These are phyloP conservation scores for Myrica gale DNA, from an alignment of 306 rosid species.

Conservation along the genomic window DNA sequence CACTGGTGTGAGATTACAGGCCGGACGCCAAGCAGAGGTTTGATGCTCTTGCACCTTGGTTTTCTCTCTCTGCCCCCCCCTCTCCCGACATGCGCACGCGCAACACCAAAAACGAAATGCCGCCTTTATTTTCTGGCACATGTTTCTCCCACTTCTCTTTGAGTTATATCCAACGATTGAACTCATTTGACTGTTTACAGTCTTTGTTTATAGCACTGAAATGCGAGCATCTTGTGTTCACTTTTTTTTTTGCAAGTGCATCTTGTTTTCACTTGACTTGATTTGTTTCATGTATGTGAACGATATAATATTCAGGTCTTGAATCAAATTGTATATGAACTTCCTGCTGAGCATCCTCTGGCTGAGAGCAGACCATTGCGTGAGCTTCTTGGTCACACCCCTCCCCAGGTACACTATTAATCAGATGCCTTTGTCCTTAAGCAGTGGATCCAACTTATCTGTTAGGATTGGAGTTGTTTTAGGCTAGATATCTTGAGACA, in stretches of 20 bases:
- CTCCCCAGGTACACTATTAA: conserved; percentile 69
- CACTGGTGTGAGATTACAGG: conserved; percentile 96
- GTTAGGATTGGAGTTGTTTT: not conserved
- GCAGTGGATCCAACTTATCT: conserved; percentile 4
- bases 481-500: not conserved
- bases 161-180: conserved; percentile 5
- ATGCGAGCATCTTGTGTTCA: conserved; percentile 3
- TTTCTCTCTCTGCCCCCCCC: not conserved
- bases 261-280: conserved; percentile 19
- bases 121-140: conserved; percentile 7
- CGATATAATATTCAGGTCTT: conserved; percentile 51
- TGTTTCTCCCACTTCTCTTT: not conserved
- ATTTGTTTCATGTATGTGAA: conserved; percentile 6
- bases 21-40: conserved; percentile 99
- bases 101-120: not conserved
- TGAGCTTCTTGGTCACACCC: conserved; percentile 98
- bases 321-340: conserved; percentile 94
- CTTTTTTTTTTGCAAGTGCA: not conserved
- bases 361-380: conserved; percentile 95
- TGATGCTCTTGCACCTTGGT: conserved; percentile 27
- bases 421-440: conserved; percentile 18
- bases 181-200: conserved; percentile 15
- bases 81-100: accelerated
- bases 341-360: conserved; percentile 98
- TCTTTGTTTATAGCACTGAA: not conserved